A percentile compares a stretch with the other conserved stretches of the same genome.
Evolutionary conservation across 352 stramenopile species (phyloP).

Genomic region (Pythium biforme): DNA sequence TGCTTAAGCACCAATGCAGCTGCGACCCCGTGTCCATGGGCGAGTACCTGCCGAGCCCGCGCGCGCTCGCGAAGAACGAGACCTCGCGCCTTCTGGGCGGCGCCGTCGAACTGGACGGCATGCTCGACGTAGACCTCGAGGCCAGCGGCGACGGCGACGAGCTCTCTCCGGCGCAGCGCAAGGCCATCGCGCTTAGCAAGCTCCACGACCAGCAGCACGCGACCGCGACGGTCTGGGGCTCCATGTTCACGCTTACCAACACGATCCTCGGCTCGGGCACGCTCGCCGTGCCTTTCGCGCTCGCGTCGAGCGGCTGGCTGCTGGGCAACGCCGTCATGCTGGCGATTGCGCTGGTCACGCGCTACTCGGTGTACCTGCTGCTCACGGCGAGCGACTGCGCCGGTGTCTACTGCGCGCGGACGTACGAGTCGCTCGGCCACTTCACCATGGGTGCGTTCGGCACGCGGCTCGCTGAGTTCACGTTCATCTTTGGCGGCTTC

Average conservation of each 20-base stretch:
- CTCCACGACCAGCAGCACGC: slow-evolving; percentile 28
- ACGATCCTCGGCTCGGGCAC: slow-evolving; percentile 76
- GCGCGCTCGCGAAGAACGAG: slow-evolving; percentile 22
- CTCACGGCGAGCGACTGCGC: slow-evolving; percentile 62
- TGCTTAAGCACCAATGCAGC: slow-evolving; percentile 63
- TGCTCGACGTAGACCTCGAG: slow-evolving; percentile 14
- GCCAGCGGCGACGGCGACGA: slow-evolving; percentile 9
- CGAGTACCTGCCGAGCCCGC: slow-evolving; percentile 70
- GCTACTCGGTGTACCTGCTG: slow-evolving; percentile 73
- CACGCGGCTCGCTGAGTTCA: slow-evolving; percentile 70
- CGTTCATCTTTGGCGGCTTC: slow-evolving; percentile 84
- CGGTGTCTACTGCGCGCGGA: slow-evolving; percentile 58
- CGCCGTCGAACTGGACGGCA: slow-evolving; percentile 22
- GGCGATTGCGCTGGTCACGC: slow-evolving; percentile 64
- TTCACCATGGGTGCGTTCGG: slow-evolving; percentile 66
- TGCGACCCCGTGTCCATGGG: slow-evolving; percentile 74
- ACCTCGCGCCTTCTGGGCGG: slow-evolving; percentile 30
- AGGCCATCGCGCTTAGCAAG: slow-evolving; percentile 17
- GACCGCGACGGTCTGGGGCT: slow-evolving; percentile 58
- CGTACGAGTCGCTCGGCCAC: slow-evolving; percentile 74
- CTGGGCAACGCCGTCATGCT: slow-evolving; percentile 70
- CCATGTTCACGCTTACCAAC: slow-evolving; percentile 73
- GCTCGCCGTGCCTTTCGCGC: slow-evolving; percentile 67
- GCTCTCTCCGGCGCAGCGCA: slow-evolving; percentile 17
- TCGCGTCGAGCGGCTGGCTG: slow-evolving; percentile 70